phyloP scores from a whole-genome alignment of 768 basidiomycete species.

The Tylopilus plumbeoviolaceoides region DNA sequence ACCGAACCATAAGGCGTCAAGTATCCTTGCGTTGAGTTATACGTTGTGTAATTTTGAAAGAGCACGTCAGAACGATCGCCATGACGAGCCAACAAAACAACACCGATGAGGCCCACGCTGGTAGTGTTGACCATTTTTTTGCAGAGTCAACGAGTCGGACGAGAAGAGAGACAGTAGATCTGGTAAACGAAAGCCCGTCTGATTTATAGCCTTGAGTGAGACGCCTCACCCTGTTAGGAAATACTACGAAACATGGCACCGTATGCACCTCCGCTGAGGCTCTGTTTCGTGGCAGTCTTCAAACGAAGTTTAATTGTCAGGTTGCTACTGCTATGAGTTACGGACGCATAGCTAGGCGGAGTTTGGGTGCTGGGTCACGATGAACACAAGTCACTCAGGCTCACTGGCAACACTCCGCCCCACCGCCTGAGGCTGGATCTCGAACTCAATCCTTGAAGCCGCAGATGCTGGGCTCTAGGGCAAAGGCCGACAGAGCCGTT shows the following conservation, averaged over 20 bases:
- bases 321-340: not conserved
- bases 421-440: too few relatives aligned
- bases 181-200: not conserved
- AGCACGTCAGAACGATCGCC: conserved; percentile 61
- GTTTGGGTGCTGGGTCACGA: not conserved
- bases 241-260: not conserved
- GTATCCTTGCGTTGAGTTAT: conserved; percentile 57
- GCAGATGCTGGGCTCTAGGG: too few relatives aligned
- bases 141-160: not conserved
- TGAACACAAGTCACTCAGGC: too few relatives aligned
- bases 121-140: conserved; percentile 27
- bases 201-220: conserved; percentile 9
- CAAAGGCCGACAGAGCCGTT: too few relatives aligned
- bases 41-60: conserved; percentile 71
- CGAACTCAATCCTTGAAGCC: too few relatives aligned
- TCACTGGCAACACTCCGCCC: too few relatives aligned
- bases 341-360: not conserved
- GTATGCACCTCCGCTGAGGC: not conserved
- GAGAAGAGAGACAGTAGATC: not conserved
- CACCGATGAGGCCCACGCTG: conserved; percentile 51
- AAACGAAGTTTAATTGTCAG: not conserved
- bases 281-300: not conserved
- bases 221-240: not conserved
- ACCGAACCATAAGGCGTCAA: conserved; percentile 75
- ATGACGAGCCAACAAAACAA: conserved; percentile 70